Conservation (phyloP, 2,329 filamentous ascomycete species). For the Verticillium dahliae region DNA sequence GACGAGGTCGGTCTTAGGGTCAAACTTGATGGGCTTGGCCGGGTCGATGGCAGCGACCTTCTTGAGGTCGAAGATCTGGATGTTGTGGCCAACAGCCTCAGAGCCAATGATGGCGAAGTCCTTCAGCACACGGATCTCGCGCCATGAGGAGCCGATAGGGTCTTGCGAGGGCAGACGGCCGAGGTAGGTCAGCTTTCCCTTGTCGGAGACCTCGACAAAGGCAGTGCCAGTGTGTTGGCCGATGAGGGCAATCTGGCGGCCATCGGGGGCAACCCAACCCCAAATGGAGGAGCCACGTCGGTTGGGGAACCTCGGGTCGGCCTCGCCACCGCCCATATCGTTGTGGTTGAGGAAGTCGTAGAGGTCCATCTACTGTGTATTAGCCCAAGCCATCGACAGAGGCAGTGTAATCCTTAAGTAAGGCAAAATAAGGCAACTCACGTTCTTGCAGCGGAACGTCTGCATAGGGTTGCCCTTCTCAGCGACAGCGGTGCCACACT, state of each 20-base stretch:
- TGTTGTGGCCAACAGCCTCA: constrained; percentile 41
- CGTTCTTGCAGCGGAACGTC: constrained; percentile 40
- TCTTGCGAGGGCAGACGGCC: constrained; percentile 36
- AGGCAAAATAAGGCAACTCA: neutral
- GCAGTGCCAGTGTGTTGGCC: constrained; percentile 43
- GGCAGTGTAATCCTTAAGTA: too few relatives aligned
- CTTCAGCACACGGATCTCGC: constrained; percentile 32
- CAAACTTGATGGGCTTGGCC: constrained; percentile 5
- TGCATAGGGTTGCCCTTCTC: constrained; percentile 33
- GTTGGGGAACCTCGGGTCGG: constrained; percentile 10
- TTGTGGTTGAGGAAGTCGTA: constrained; percentile 50
- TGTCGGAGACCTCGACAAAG: constrained; percentile 38
- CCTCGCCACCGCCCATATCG: constrained; percentile 35
- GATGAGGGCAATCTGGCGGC: constrained; percentile 42
- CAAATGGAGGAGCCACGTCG: constrained; percentile 3
- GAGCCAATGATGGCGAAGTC: constrained; percentile 29
- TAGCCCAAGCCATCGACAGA: neutral
- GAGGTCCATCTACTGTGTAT: constrained; percentile 32
- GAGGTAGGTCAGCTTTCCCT: constrained; percentile 37
- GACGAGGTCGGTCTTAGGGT: constrained; percentile 22
- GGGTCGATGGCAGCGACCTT: constrained; percentile 27
- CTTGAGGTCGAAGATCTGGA: constrained; percentile 59
- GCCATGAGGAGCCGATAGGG: constrained; percentile 24
- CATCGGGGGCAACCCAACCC: constrained; percentile 14
- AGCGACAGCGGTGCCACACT: constrained; percentile 11